Percentiles rank a stretch among this genome's conserved stretches.
phyloP scores from a whole-genome alignment of 352 stramenopile genomes.

The Pythium dissotocum region DNA sequence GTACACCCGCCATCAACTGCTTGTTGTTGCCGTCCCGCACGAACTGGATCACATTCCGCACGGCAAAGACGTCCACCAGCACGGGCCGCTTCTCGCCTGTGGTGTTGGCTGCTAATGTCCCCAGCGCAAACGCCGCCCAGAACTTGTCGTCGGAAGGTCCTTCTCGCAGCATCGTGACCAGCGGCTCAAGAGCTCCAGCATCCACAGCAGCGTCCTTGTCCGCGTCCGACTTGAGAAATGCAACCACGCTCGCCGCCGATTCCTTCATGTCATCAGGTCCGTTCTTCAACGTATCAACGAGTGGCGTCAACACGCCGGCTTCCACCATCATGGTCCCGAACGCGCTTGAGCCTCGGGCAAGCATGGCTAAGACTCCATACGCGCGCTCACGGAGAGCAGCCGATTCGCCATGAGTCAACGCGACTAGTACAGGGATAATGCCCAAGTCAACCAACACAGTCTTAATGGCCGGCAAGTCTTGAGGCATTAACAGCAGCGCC shows the following conservation, averaged over 20 bases:
- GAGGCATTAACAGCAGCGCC: background rate
- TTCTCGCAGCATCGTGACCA: background rate
- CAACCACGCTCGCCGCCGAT: background rate
- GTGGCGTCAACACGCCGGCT: background rate
- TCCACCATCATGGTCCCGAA: background rate
- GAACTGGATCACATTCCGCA: background rate
- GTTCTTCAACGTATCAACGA: background rate
- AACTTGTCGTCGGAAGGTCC: background rate
- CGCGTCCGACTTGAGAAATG: background rate
- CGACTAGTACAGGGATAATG: background rate
- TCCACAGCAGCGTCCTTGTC: background rate
- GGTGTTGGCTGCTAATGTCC: background rate
- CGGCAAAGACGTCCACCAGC: background rate
- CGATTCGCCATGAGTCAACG: background rate
- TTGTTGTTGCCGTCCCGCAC: background rate
- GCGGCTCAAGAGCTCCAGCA: background rate
- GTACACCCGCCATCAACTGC: background rate
- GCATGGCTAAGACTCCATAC: background rate
- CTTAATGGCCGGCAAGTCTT: background rate
- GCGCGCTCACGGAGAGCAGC: background rate
- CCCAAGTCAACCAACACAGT: background rate
- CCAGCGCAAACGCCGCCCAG: background rate
- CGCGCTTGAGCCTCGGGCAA: background rate
- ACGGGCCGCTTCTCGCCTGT: background rate
- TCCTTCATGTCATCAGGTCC: background rate